Base-by-base conservation (phyloP, 169 alveolate genomes). In the Plasmodium cynomolgi region DNA sequence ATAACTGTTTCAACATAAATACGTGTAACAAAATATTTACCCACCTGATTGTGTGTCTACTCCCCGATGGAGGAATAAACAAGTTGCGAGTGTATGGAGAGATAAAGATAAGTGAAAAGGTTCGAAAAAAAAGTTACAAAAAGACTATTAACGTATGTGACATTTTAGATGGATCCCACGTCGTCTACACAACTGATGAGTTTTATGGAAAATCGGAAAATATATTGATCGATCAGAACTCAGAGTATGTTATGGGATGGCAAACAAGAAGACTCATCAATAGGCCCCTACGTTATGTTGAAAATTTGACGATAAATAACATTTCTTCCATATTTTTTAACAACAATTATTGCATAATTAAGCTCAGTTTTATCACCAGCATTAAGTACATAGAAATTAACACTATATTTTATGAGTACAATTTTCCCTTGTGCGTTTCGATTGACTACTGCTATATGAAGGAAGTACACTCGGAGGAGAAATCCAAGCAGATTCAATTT, bases 21-120 rank as follows among this genome's bases (percentile, higher is more conserved):
- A 84, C 91, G 34, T 91, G 86, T 85, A 93, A 92, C 34, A 74
- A 84, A 80, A 73, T 82, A 81, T 84, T 92, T 80, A 92, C 97
- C 17, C 96, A 92, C 85, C 80, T 95, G 31, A 80, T 81, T 29
- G 84, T 95, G n/a, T 93, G 95, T 44, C 29, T 93, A 50, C 82
- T 84, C 62, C 97, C 97, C 23, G 97, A 95, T 84, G 97, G 97
- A 0, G 97, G 97, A 17, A 95, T 95, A 39, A 85, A 91, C 54
- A 83, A 86, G 31, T 91, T 95, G 37, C 41, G 96, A 41, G 97
- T 95, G 41, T 95, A 95, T 77, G 97, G 97, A n/a, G 97, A 95
- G 75, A 82, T 84, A 62, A 82, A 84, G 71, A 92, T 47, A 72
- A 83, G 84, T 83, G 93, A 86, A 79, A 84, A 84, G 6, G 94